These are phyloP conservation scores for Coemansia linderi DNA, from an alignment of 371 early-diverging fungal species.

Conservation along the genomic window DNA sequence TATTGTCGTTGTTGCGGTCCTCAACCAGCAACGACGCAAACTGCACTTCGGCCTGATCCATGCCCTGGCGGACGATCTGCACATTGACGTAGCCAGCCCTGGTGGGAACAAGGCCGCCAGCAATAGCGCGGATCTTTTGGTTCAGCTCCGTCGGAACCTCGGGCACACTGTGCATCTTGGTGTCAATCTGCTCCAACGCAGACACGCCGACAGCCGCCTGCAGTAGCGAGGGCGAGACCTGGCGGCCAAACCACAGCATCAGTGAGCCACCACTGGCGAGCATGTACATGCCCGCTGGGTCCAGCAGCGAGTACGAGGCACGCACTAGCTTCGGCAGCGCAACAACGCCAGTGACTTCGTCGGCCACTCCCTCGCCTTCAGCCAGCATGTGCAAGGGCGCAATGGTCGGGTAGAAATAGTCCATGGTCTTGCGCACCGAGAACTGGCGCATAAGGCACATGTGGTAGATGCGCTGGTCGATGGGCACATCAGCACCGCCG, in stretches of 20 bases:
- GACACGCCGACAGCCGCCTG: conserved; percentile 75
- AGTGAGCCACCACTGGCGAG: conserved; percentile 82
- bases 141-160: conserved; percentile 54
- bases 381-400: conserved; percentile 63
- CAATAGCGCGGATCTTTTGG: conserved; percentile 65
- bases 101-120: conserved; percentile 62
- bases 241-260: conserved; percentile 87
- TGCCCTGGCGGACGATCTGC: conserved; percentile 61
- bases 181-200: conserved; percentile 72
- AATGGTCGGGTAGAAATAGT: conserved; percentile 85
- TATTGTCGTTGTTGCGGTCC: conserved; percentile 72
- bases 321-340: conserved; percentile 71
- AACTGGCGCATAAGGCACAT: conserved; percentile 76
- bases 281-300: conserved; percentile 72
- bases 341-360: conserved; percentile 41
- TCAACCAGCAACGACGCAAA: conserved; percentile 54
- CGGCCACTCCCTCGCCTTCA: conserved; percentile 45
- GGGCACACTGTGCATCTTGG: conserved; percentile 60
- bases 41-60: conserved; percentile 57
- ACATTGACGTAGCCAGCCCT: conserved; percentile 54
- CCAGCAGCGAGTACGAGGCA: conserved; percentile 75
- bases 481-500: conserved; percentile 61
- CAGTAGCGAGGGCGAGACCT: conserved; percentile 63
- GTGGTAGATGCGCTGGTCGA: conserved; percentile 76
- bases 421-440: conserved; percentile 67